phyloP scores from a whole-genome alignment of 352 stramenopile species.

The Pythium insidiosum region DNA sequence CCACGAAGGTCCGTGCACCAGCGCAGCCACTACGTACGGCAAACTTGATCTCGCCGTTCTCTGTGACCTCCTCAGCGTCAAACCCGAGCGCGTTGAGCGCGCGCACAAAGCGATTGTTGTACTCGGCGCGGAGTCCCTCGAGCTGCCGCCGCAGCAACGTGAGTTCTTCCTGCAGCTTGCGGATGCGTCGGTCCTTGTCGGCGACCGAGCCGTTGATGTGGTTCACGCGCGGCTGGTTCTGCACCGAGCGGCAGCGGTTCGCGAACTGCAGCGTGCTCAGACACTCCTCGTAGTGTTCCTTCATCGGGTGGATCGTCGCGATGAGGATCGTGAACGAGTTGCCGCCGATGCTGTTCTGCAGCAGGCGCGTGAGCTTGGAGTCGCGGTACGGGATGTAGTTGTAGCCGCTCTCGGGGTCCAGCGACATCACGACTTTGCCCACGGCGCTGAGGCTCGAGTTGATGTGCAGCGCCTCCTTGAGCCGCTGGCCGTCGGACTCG shows the following conservation, averaged over 20 bases:
- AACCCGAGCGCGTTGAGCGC: slow-evolving; percentile 74
- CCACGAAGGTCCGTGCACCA: background rate
- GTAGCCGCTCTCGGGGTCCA: slow-evolving; percentile 79
- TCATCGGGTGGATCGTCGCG: slow-evolving; percentile 84
- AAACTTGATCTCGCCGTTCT: slow-evolving; percentile 78
- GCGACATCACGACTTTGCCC: slow-evolving; percentile 83
- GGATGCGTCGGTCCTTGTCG: slow-evolving; percentile 80
- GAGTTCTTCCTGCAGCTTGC: slow-evolving; percentile 75
- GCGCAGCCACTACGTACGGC: slow-evolving; percentile 23
- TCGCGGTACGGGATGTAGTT: slow-evolving; percentile 86
- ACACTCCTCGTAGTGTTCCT: slow-evolving; percentile 87
- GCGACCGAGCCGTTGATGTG: slow-evolving; percentile 79
- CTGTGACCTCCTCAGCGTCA: slow-evolving; percentile 67
- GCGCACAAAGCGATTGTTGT: slow-evolving; percentile 67
- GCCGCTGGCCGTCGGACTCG: slow-evolving; percentile 73
- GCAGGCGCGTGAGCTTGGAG: slow-evolving; percentile 73
- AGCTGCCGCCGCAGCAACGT: slow-evolving; percentile 48
- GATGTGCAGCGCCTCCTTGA: slow-evolving; percentile 83
- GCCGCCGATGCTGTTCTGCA: slow-evolving; percentile 84
- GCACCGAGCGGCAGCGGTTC: slow-evolving; percentile 85
- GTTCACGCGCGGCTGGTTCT: slow-evolving; percentile 85
- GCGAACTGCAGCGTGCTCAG: slow-evolving; percentile 88
- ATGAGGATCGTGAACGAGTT: slow-evolving; percentile 84
- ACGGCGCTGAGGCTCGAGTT: slow-evolving; percentile 81
- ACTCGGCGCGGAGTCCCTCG: slow-evolving; percentile 56